phyloP scores from a whole-genome alignment of 2,329 filamentous ascomycete species.

The Helicocarpus griseus region DNA sequence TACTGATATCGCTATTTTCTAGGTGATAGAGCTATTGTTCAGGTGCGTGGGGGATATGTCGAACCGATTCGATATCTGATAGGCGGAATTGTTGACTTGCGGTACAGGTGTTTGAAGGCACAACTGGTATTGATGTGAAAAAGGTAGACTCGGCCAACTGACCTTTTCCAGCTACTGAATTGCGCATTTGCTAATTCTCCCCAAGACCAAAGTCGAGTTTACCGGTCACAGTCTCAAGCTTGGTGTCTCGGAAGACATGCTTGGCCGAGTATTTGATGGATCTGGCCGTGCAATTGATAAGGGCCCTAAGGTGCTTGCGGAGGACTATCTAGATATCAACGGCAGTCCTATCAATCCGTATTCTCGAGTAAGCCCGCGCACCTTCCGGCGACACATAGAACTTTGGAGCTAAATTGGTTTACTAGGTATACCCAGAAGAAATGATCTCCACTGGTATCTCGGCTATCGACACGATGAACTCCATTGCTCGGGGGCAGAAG shows the following conservation, averaged over 20 bases:
- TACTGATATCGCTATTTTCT: slow-evolving; percentile 5
- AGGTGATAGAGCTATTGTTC: slow-evolving; percentile 91
- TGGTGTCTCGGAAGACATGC: slow-evolving; percentile 98
- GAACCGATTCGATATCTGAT: slow-evolving; percentile 1
- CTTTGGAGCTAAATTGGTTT: slow-evolving; percentile 10
- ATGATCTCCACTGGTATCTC: slow-evolving; percentile 99
- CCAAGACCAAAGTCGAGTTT: slow-evolving; percentile 90
- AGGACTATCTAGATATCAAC: slow-evolving; percentile 98
- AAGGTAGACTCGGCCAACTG: slow-evolving; percentile 49
- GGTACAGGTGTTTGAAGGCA: slow-evolving; percentile 92
- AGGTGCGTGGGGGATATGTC: slow-evolving; percentile 48
- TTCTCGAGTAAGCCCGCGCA: slow-evolving; percentile 59
- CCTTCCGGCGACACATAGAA: slow-evolving; percentile 1
- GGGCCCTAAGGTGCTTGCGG: slow-evolving; percentile 92
- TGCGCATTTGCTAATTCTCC: neutral
- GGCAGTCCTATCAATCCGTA: slow-evolving; percentile 98
- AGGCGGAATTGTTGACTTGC: neutral
- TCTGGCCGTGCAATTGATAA: slow-evolving; percentile 98
- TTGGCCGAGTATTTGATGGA: slow-evolving; percentile 97
- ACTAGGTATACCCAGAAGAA: slow-evolving; percentile 91
- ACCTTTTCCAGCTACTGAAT: neutral
- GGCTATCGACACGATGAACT: slow-evolving; percentile 97
- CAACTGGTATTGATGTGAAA: slow-evolving; percentile 95
- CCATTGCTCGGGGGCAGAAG: slow-evolving; percentile 96
- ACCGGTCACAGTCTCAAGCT: slow-evolving; percentile 96